Base-by-base conservation (phyloP, 1,284 basidiomycete species). In the Flammula alnicola region DNA sequence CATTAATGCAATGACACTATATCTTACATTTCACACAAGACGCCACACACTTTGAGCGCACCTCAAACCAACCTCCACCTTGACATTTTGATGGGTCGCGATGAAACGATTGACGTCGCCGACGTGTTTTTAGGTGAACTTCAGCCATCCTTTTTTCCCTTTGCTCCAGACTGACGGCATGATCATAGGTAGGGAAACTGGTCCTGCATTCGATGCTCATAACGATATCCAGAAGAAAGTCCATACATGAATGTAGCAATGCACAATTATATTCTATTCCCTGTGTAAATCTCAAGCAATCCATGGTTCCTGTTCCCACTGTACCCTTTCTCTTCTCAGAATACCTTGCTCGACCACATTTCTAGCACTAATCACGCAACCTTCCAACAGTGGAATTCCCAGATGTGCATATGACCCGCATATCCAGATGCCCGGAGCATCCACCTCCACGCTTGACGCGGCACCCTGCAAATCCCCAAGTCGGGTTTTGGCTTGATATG, bases 71-170 rank as follows among this genome's bases (percentile, higher is more conserved):
- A 97, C 69, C 64, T 96, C 38, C 87, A 91, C 58, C 82, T 95
- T 25, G 95, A 98, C 67, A 92, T 97, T 59, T 72, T 98, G 45
- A 89, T 91, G 82, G 95, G 95, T 37, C 83, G 86, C 19, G 95
- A 98, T 66, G 92, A 95, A 69, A 76, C 71, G 14, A 76, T 97
- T 46, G 86, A 89, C 38, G 78, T 84, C 5, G 70, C 70, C 1
- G 93, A 95, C 62, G 77, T 93, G 58, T 90, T 94, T 68, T 68
- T 74, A 32, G 81, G 90, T 90, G 80, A 47, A 9, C 7, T 30
- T 3, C 23, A 19, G 2, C 26, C 29, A n/a, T n/a, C 14, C 8
- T n/a, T 42, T 51, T 23, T 16, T 20, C n/a, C 44, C 27, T 2
- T n/a, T 19, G 31, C 6, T 16, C 17, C 36, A 35, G 20, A 44